Evolutionary conservation across 495 filamentous ascomycete species (phyloP).

Genomic region (Trichocladium antarcticum): DNA sequence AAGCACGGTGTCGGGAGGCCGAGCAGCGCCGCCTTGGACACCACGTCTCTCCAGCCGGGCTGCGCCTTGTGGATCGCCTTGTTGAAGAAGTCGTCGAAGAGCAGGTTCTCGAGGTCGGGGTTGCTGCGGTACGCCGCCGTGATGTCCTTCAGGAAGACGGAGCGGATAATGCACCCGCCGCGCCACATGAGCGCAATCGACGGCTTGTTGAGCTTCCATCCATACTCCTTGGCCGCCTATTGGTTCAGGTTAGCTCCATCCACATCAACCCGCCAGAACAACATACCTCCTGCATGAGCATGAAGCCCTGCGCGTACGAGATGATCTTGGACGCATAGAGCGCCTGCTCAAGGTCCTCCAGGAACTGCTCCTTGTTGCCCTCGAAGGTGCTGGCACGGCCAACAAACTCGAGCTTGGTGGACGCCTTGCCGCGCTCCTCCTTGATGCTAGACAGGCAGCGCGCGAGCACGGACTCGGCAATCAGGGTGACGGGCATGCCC

Average conservation of each 20-base stretch:
- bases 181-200: constrained; percentile 99
- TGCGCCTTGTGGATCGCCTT: constrained; percentile 95
- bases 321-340: constrained; percentile 99
- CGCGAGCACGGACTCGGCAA: constrained; percentile 92
- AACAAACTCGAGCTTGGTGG: constrained; percentile 56
- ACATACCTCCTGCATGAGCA: constrained; percentile 96
- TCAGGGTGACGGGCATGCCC: constrained; percentile 96
- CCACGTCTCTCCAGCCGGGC: constrained; percentile 88
- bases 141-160: constrained; percentile 99
- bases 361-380: constrained; percentile 83
- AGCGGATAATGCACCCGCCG: constrained; percentile 99
- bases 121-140: constrained; percentile 90
- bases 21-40: constrained; percentile 81
- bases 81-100: constrained; percentile 99
- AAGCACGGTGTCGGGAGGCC: constrained; percentile 94
- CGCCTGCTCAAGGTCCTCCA: constrained; percentile 95
- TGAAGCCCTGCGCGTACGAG: constrained; percentile 98
- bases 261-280: neutral
- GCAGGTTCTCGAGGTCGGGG: constrained; percentile 91
- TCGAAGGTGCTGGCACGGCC: constrained; percentile 70
- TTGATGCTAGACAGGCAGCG: constrained; percentile 92
- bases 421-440: constrained; percentile 78
- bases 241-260: constrained; percentile 14
- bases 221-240: constrained; percentile 84
- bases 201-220: constrained; percentile 99